Evolutionary conservation across 1,284 basidiomycete genomes (phyloP), one percentile per base, ranked within the genome.

Genomic region (Tylopilus sp.): DNA sequence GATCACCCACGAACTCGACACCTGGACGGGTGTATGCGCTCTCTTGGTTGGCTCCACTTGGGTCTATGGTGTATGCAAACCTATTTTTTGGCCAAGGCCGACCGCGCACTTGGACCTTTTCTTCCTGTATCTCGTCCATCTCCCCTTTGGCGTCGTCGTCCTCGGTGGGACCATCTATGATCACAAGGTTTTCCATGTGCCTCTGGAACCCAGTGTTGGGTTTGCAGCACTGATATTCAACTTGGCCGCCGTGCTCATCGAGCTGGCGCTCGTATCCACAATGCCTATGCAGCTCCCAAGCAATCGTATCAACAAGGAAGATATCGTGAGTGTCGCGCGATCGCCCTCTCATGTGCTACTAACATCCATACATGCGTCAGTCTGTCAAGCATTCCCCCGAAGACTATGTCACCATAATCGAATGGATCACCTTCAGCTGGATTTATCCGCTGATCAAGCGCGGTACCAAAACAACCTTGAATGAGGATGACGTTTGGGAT

Each of bases 371-470:
- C 50, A 48, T 46, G 30, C 39, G 2, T 34, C 51, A 78, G 77
- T 75, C 68, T 17, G 59, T 71, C 56, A 61, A 71, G 35, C 57
- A 77, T 57, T 69, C 73, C 5, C 78, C 77, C 1, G 86, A 89
- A 61, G 87, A 88, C 59, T 76, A 78, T 48, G 80, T 81, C 26
- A 77, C 77, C 0, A 71, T 88, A 9, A 76, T 76, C 68, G 74
- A 78, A n/a, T 86, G 85, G 81, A 59, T 81, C n/a, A 80, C 80
- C 1, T 88, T 88, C 64, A 66, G 65, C 24, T 88, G 87, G 87
- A 69, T 87, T 51, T 71, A 74, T 51, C 74, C 77, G 0, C 71
- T 87, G 39, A 76, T 88, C 61, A 61, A 62, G 37, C 58, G 74
- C 40, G 83, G 82, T 14, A 75, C 73, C 4, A 57, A 62, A 34